A percentile compares a stretch with the other conserved stretches of the same genome.
These are phyloP conservation scores for Botrytis byssoidea DNA, from an alignment of 2,329 filamentous ascomycete species.

Conservation along the genomic window DNA sequence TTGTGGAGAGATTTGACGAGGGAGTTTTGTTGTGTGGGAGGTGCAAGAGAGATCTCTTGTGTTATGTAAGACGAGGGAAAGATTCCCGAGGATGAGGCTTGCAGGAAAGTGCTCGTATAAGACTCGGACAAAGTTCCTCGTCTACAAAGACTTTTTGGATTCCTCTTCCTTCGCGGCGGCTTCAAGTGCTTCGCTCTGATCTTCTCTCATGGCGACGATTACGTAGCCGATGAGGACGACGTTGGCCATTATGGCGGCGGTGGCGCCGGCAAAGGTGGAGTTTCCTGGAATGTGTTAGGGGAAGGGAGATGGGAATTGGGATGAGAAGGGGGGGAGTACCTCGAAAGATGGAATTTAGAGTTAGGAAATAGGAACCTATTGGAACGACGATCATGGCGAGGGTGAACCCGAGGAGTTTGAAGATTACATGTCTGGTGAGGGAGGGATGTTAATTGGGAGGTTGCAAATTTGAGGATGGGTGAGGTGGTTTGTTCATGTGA, in stretches of 20 bases:
- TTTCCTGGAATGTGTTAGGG: conserved; percentile 61
- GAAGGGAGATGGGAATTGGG: neutral
- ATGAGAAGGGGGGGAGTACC: conserved; percentile 51
- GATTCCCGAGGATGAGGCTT: too few relatives aligned
- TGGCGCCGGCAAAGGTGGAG: conserved; percentile 78
- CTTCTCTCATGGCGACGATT: conserved; percentile 86
- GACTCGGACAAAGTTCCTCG: neutral
- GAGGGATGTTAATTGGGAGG: neutral
- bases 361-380: conserved; percentile 84
- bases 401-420: conserved; percentile 87
- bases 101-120: too few relatives aligned
- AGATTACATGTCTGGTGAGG: conserved; percentile 69
- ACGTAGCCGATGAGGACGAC: conserved; percentile 89
- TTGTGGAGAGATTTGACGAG: neutral
- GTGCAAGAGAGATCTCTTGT: neutral
- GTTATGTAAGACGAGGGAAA: neutral
- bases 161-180: conserved; percentile 45
- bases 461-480: neutral
- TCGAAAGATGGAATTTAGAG: conserved; percentile 71
- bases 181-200: conserved; percentile 49
- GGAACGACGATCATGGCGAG: conserved; percentile 86
- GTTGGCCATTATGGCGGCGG: conserved; percentile 88
- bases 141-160: conserved; percentile 23
- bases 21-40: neutral
- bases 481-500: neutral